Percentiles rank a stretch among this genome's conserved stretches.
phyloP scores from a whole-genome alignment of 805 yeast genomes.

The Candida incommunis region DNA sequence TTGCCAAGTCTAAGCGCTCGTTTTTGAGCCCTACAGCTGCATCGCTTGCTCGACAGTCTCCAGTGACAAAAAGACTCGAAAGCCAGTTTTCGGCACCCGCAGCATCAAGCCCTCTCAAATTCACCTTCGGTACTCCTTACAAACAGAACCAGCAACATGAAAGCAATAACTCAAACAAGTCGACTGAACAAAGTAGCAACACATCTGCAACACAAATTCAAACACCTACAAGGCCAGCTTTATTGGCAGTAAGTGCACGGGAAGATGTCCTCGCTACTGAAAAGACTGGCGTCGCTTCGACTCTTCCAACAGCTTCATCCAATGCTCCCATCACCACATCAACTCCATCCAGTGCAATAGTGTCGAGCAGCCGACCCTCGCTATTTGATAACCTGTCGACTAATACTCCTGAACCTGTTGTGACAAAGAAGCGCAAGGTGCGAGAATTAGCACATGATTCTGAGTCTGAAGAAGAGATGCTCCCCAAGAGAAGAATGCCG shows the following conservation, averaged over 20 bases:
- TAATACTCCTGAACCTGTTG: neutral
- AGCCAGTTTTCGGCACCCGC: neutral
- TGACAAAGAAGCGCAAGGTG: neutral
- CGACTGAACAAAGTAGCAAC: too few relatives aligned
- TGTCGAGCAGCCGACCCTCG: neutral
- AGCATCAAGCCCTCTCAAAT: neutral
- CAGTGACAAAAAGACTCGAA: neutral
- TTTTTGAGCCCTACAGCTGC: neutral
- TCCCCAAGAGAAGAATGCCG: neutral
- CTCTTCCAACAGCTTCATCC: neutral
- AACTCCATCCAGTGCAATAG: neutral
- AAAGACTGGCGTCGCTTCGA: neutral
- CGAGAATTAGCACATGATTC: neutral
- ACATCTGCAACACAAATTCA: too few relatives aligned
- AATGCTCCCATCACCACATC: neutral
- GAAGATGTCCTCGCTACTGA: neutral
- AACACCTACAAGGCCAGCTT: neutral
- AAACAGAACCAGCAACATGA: neutral
- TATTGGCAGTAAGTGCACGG: too few relatives aligned
- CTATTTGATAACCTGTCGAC: neutral
- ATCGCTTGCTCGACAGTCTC: neutral
- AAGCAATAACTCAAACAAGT: neutral
- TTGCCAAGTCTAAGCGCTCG: neutral
- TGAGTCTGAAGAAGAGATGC: neutral
- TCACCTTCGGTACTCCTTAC: neutral